A percentile compares a stretch with the other conserved stretches of the same genome.
These are phyloP conservation scores for Thalassiosira mediterranea DNA, from an alignment of 352 stramenopile species.

Conservation along the genomic window DNA sequence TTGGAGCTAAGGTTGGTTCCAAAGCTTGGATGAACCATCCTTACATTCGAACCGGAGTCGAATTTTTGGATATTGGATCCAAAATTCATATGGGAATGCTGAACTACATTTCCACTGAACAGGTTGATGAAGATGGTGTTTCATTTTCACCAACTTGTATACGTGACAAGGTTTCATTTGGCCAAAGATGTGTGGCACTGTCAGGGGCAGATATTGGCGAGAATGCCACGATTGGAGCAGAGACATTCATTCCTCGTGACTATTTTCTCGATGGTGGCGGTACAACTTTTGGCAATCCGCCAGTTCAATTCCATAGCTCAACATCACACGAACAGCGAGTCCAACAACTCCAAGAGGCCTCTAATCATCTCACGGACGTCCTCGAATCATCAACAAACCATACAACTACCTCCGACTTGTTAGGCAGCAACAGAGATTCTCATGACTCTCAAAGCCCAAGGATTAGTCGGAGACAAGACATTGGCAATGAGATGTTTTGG, in stretches of 20 bases:
- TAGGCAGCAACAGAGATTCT: too few species aligned
- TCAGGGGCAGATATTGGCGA: neutral
- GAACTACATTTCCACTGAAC: slow-evolving; percentile 17
- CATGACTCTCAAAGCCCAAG: too few species aligned
- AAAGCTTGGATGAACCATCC: slow-evolving; percentile 19
- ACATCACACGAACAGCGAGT: neutral
- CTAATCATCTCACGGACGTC: neutral
- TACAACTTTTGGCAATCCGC: slow-evolving; percentile 1
- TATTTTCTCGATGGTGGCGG: neutral
- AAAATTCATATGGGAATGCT: slow-evolving; percentile 23
- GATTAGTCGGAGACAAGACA: slow-evolving; percentile 5
- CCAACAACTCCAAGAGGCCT: neutral
- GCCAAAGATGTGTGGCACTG: slow-evolving; percentile 14
- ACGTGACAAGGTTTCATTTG: slow-evolving; percentile 5
- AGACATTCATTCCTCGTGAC: slow-evolving; percentile 12
- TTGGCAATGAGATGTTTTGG: slow-evolving; percentile 12
- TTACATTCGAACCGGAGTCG: slow-evolving; percentile 19
- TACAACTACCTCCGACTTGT: neutral
- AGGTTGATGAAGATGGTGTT: slow-evolving; percentile 4
- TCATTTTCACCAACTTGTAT: slow-evolving; percentile 12
- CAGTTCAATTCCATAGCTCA: neutral
- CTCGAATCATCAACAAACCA: neutral
- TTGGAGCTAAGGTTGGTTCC: slow-evolving; percentile 14
- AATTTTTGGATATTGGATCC: slow-evolving; percentile 11
- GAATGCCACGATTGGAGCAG: slow-evolving; percentile 17